A percentile compares a stretch with the other conserved stretches of the same genome.
Evolutionary conservation across 306 rosid species (phyloP).

Genomic region (Casuarina equisetifolia): DNA sequence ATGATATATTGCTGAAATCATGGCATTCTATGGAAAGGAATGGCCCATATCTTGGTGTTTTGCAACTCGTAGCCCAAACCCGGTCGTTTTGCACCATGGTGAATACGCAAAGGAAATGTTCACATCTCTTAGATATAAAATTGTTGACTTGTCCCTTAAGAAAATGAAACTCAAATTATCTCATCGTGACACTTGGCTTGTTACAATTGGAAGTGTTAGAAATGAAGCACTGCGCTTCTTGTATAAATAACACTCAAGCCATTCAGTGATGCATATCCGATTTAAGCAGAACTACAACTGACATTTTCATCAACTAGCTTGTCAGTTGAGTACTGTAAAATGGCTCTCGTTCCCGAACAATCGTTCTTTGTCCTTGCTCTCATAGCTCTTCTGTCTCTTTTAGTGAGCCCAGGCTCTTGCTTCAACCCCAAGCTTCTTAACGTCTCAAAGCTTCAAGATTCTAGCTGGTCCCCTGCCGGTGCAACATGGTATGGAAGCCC

Average conservation of each 20-base stretch:
- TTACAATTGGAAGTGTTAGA: conserved; percentile 1
- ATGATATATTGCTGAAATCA: neutral
- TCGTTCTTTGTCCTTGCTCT: conserved; percentile 9
- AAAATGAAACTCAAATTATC: neutral
- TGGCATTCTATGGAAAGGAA: neutral
- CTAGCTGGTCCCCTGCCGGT: conserved; percentile 35
- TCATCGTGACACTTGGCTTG: conserved; percentile 11
- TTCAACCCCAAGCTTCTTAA: conserved; percentile 39
- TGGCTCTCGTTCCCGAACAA: conserved; percentile 18
- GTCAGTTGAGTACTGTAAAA: neutral
- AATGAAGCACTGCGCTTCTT: neutral
- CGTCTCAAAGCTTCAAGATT: conserved; percentile 19
- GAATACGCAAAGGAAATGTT: conserved; percentile 10
- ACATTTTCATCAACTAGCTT: neutral
- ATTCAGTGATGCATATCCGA: neutral
- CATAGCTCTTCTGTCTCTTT: conserved; percentile 8
- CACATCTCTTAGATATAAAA: neutral
- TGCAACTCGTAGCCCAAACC: neutral
- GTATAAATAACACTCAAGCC: conserved; percentile 30
- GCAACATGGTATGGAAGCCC: conserved; percentile 48
- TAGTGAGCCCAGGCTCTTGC: conserved; percentile 25
- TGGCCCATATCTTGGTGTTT: conserved; percentile 4
- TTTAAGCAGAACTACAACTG: neutral
- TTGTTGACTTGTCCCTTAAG: neutral
- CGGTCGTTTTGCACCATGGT: neutral